Conservation (phyloP, 106 monocot species). For the Iris macrosiphon region DNA sequence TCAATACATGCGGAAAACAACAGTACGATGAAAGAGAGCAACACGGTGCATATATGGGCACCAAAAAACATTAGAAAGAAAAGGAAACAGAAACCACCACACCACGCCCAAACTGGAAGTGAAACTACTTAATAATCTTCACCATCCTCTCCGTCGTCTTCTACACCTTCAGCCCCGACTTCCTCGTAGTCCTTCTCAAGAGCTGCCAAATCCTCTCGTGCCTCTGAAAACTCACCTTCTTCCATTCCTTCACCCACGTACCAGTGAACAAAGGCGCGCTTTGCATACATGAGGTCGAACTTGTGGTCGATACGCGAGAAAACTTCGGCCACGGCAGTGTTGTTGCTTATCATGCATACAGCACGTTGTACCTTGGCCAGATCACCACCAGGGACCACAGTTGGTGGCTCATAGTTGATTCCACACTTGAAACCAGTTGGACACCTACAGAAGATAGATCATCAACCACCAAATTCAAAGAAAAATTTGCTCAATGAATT, state of each 20-base stretch:
- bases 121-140: constrained; percentile 4
- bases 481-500: too few species aligned
- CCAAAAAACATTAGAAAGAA: too few species aligned
- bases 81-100: not conserved
- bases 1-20: too few species aligned
- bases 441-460: constrained; percentile 4
- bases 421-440: constrained; percentile 21
- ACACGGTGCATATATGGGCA: too few species aligned
- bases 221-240: constrained; percentile 17
- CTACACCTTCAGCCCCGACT: constrained; percentile 15
- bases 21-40: too few species aligned
- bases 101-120: not conserved
- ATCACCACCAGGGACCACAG: constrained; percentile 15
- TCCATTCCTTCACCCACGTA: constrained; percentile 21
- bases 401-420: constrained; percentile 19
- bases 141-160: constrained; percentile 7
- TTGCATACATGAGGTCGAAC: constrained; percentile 18
- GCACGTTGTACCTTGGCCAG: constrained; percentile 15
- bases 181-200: constrained; percentile 21
- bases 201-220: constrained; percentile 15
- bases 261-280: constrained; percentile 17
- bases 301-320: constrained; percentile 16
- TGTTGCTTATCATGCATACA: constrained; percentile 19
- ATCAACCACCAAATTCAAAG: too few species aligned
- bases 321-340: constrained; percentile 15